These are phyloP conservation scores for Alternaria infectoria DNA, from an alignment of 2,329 filamentous ascomycete species.

Conservation along the genomic window DNA sequence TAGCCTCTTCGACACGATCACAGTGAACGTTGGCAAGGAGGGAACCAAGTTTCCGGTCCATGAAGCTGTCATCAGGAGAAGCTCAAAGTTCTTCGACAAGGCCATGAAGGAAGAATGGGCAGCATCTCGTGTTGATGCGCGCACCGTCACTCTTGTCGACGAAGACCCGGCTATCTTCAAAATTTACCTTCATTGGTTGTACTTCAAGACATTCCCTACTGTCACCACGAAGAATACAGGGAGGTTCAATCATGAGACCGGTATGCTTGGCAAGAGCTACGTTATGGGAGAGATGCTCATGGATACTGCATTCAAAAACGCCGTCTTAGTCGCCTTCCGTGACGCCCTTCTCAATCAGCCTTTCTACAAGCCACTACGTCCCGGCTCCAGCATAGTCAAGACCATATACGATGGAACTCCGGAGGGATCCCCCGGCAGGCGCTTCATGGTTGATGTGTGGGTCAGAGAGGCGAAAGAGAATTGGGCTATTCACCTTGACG, in stretches of 20 bases:
- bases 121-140: background rate
- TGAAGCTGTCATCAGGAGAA: background rate
- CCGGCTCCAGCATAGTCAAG: background rate
- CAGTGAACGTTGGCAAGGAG: background rate
- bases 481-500: background rate
- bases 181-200: background rate
- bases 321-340: background rate
- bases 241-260: background rate
- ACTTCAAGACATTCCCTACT: background rate
- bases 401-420: background rate
- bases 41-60: background rate
- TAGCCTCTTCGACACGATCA: background rate
- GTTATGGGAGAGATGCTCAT: background rate
- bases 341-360: background rate
- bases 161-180: background rate
- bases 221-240: background rate
- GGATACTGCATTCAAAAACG: background rate
- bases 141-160: background rate
- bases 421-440: background rate
- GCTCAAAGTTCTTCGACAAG: background rate
- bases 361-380: background rate
- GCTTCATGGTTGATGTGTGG: background rate
- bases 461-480: background rate
- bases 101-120: background rate
- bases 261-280: background rate